A percentile compares a stretch with the other conserved stretches of the same genome.
phyloP scores from a whole-genome alignment of 257 asterid species.

The Nicotiana attenuata region DNA sequence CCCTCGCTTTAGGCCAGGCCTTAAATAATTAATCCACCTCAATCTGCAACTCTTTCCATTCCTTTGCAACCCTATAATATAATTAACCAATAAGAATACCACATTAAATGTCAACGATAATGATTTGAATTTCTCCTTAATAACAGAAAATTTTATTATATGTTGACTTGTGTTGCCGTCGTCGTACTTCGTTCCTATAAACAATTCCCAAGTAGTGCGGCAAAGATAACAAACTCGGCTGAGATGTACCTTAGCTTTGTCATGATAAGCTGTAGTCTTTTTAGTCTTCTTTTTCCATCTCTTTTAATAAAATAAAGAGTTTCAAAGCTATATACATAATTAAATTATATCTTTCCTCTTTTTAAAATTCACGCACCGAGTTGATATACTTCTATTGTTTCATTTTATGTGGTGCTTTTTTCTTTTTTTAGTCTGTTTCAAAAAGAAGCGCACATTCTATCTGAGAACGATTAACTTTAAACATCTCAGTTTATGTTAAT shows the following conservation, averaged over 20 bases:
- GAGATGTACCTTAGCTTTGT: neutral
- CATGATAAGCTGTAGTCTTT: neutral
- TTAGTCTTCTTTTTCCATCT: neutral
- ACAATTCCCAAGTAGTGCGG: neutral
- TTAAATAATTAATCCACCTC: conserved; percentile 17
- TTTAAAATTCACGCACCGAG: neutral
- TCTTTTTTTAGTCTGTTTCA: too few species aligned
- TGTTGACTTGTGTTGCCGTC: neutral
- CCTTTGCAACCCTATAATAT: conserved; percentile 1
- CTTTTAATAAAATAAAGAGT: neutral
- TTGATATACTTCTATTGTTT: neutral
- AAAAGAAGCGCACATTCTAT: too few species aligned
- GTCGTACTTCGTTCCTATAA: neutral
- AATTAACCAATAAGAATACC: neutral
- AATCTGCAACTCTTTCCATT: conserved; percentile 17
- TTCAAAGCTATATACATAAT: neutral
- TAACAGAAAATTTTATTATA: neutral
- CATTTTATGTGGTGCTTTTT: neutral
- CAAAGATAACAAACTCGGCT: neutral
- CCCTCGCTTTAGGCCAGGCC: conserved; percentile 13
- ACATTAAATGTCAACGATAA: neutral
- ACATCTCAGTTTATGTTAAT: neutral
- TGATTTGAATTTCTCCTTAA: neutral
- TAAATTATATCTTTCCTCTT: neutral
- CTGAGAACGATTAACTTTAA: neutral